These are phyloP conservation scores for Suillus alpinus DNA, from an alignment of 768 basidiomycete species.

Conservation along the genomic window DNA sequence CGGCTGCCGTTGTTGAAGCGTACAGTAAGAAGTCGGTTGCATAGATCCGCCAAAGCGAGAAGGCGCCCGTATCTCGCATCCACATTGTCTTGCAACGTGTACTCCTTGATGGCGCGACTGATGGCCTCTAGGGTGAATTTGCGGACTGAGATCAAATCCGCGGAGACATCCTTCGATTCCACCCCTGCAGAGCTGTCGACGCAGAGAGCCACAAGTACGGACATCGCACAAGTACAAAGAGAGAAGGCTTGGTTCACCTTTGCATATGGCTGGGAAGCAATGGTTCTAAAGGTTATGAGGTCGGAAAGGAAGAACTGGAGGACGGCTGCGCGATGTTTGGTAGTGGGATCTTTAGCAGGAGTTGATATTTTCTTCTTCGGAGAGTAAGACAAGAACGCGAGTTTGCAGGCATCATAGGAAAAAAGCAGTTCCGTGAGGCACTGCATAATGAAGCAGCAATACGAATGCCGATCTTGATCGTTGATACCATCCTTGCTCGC, in stretches of 20 bases:
- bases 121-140: constrained; percentile 90
- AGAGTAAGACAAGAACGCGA: constrained; percentile 78
- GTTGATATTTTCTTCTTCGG: constrained; percentile 59
- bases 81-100: constrained; percentile 51
- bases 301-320: constrained; percentile 82
- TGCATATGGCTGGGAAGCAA: constrained; percentile 58
- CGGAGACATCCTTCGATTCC: constrained; percentile 72
- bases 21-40: constrained; percentile 81
- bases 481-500: constrained; percentile 17
- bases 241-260: constrained; percentile 56
- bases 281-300: constrained; percentile 72
- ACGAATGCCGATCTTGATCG: constrained; percentile 39
- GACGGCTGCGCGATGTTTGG: constrained; percentile 62
- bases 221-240: constrained; percentile 84
- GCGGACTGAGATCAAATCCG: constrained; percentile 84
- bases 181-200: constrained; percentile 69
- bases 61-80: constrained; percentile 86
- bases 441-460: constrained; percentile 85
- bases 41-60: constrained; percentile 82
- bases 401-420: constrained; percentile 90
- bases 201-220: constrained; percentile 89
- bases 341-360: constrained; percentile 58
- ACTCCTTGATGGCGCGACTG: constrained; percentile 83
- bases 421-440: constrained; percentile 89
- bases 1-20: constrained; percentile 55